Base-by-base conservation (phyloP, 1,284 basidiomycete species). In the Melampsora abietis-canadensis region DNA sequence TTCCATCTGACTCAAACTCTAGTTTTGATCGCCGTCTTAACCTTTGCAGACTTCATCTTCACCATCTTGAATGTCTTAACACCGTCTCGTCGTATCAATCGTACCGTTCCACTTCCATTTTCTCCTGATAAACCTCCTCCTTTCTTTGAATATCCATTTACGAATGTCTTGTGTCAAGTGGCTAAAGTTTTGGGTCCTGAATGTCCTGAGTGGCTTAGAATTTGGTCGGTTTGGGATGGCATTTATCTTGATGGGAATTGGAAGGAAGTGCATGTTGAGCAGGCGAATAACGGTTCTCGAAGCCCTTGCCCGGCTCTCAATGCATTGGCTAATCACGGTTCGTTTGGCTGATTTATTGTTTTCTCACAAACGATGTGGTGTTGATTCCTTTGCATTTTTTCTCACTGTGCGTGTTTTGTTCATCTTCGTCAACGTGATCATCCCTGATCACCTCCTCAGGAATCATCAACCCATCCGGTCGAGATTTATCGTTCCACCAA, bases 221-320 rank as follows among this genome's bases (percentile, higher is more conserved):
- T 64, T 24, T 77, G 70, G 76, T 54, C 74, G 3, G 40, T 51
- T 30, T 76, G 75, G 77, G 47, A 63, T n/a, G 76, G 76, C 17
- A n/a, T 76, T 46, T 66, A 75, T 60, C 40, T 54, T 34, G 57
- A 66, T 21, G 73, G 76, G 21, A 44, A 65, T 0, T 77, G 76
- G 76, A 44, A 46, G 8, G 17, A 44, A 8, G 51, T 66, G n/a
- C 47, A 61, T n/a, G n/a, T 44, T 8, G 51, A 40, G 19, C 30
- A 62, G 19, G 40, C 60, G n/a, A 12, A 61, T 7, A 63, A 59
- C 12, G 62, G 8, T 2, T 76, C 73, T 31, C 68, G 74, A 12
- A 72, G 60, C 30, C 77, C 75, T 24, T 77, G 76, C 48, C 68
- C 76, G 4, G 77, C 73, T 27, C 27, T 77, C 31, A 74, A 74